Conservation (phyloP, 805 yeast species). For the Saturnispora besseyi region DNA sequence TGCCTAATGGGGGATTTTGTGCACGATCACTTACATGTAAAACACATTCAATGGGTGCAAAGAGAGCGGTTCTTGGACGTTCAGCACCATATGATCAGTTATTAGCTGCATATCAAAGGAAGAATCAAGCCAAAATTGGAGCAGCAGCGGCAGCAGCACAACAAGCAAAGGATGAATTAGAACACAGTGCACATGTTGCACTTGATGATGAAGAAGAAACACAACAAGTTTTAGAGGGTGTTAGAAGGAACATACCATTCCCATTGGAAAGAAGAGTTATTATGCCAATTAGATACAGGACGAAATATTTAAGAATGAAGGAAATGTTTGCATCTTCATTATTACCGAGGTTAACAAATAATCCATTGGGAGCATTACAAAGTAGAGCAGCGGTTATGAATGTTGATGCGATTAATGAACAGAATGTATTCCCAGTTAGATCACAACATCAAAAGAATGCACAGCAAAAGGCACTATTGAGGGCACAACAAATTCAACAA, state of each 20-base stretch:
- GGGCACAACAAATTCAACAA: constrained; percentile 10
- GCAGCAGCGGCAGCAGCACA: constrained; percentile 75
- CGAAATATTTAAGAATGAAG: constrained; percentile 73
- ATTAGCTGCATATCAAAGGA: constrained; percentile 81
- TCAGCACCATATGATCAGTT: constrained; percentile 86
- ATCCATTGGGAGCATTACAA: constrained; percentile 63
- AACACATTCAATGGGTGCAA: constrained; percentile 98
- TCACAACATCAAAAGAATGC: constrained; percentile 33
- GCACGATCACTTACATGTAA: constrained; percentile 95
- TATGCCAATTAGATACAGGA: constrained; percentile 62
- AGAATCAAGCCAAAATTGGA: constrained; percentile 85
- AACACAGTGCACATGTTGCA: constrained; percentile 37
- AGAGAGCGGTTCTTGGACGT: constrained; percentile 89
- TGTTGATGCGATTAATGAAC: constrained; percentile 63
- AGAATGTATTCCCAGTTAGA: constrained; percentile 40
- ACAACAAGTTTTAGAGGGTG: constrained; percentile 83
- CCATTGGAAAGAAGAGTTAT: constrained; percentile 75
- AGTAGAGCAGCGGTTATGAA: constrained; percentile 75
- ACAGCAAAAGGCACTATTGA: constrained; percentile 16
- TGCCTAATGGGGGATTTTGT: constrained; percentile 92
- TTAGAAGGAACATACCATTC: constrained; percentile 65
- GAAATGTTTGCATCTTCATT: constrained; percentile 90
- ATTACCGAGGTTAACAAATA: constrained; percentile 49
- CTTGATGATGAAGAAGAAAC: constrained; percentile 90
- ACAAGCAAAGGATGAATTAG: constrained; percentile 61